Conservation (phyloP, 2,329 filamentous ascomycete species). For the Zymoseptoria pseudotritici region DNA sequence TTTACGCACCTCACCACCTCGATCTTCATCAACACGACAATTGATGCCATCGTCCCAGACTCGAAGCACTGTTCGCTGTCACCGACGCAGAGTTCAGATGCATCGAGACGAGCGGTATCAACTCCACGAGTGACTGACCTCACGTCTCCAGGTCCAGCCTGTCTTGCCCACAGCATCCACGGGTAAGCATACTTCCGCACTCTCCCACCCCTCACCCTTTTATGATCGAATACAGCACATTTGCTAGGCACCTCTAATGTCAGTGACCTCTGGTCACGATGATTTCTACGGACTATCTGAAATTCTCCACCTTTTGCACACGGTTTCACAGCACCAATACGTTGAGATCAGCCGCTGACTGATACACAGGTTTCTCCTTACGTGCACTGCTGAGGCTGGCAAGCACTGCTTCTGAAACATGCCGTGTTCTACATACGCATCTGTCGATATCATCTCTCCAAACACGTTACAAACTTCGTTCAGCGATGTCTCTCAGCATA, state of each 20-base stretch:
- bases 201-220: neutral
- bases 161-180: too few species aligned
- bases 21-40: neutral
- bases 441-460: neutral
- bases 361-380: neutral
- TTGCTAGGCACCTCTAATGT: neutral
- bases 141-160: neutral
- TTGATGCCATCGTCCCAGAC: neutral
- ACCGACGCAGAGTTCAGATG: neutral
- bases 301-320: neutral
- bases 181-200: neutral
- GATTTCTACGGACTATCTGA: neutral
- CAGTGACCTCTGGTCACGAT: neutral
- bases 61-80: neutral
- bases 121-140: neutral
- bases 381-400: neutral
- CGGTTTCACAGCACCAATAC: neutral
- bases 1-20: neutral
- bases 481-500: neutral
- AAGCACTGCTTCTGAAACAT: neutral
- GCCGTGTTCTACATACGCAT: neutral
- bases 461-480: neutral
- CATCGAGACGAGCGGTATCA: neutral
- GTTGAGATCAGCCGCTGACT: neutral
- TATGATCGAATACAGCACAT: neutral